Conservation (phyloP, 176 grass and related monocot species). For the maize (Zea mays) region DNA sequence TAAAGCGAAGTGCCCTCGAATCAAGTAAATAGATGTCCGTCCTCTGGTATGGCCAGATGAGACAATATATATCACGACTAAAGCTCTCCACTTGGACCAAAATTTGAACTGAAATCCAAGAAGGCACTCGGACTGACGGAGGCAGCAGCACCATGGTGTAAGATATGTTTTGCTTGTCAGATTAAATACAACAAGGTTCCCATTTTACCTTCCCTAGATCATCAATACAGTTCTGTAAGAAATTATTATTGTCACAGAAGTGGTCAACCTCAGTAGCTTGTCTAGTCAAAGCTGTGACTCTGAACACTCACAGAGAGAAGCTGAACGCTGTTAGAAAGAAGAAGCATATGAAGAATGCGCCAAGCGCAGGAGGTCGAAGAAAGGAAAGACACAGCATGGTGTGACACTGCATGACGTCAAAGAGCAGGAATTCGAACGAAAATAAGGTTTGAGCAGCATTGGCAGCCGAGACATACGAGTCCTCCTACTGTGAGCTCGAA, state of each 20-base stretch:
- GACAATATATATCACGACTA: too few species aligned
- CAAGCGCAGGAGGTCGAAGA: conserved; percentile 46
- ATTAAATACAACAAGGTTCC: too few species aligned
- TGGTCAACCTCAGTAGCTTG: too few species aligned
- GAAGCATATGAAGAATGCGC: not conserved
- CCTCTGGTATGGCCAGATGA: too few species aligned
- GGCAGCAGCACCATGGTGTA: conserved; percentile 50
- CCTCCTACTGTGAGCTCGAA: conserved; percentile 48
- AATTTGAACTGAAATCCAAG: conserved; percentile 59
- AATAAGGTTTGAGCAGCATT: not conserved
- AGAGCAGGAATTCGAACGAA: not conserved
- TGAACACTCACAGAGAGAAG: too few species aligned
- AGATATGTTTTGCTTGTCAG: conserved; percentile 64
- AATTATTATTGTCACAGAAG: too few species aligned
- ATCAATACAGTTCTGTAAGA: too few species aligned
- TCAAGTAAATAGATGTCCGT: too few species aligned
- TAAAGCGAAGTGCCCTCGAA: too few species aligned
- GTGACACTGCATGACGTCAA: conserved; percentile 17
- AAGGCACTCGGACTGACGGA: conserved; percentile 46
- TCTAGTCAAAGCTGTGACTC: too few species aligned
- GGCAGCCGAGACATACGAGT: conserved; percentile 39
- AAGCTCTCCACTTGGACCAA: not conserved
- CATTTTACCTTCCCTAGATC: too few species aligned
- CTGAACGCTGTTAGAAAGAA: too few species aligned
- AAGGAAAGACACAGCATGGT: conserved; percentile 29